A percentile compares a stretch with the other conserved stretches of the same genome.
phyloP scores from a whole-genome alignment of 768 basidiomycete species.

The Plicaturopsis crispa region DNA sequence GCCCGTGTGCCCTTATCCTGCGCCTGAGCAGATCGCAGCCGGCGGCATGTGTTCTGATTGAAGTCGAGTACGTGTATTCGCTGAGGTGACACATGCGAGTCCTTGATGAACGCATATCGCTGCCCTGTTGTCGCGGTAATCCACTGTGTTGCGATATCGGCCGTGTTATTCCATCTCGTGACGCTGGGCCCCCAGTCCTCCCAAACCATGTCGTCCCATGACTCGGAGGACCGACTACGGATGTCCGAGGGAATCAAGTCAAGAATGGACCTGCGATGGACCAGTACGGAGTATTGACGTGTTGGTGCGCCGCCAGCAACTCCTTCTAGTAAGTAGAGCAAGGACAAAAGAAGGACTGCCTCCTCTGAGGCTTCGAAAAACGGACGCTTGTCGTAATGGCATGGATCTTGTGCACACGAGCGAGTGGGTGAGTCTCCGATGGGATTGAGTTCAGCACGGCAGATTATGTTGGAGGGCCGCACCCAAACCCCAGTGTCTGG shows the following conservation, averaged over 20 bases:
- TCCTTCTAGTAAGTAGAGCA: neutral
- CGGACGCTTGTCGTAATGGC: neutral
- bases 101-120: conserved; percentile 5
- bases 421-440: neutral
- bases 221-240: neutral
- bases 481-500: neutral
- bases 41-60: conserved; percentile 5
- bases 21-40: no score
- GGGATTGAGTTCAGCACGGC: neutral
- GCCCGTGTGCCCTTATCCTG: no score
- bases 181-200: conserved; percentile 4
- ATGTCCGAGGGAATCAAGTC: neutral
- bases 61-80: conserved; percentile 3
- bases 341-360: neutral
- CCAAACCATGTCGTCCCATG: conserved; percentile 1
- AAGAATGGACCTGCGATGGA: neutral
- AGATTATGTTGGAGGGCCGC: neutral
- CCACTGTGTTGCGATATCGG: conserved; percentile 4
- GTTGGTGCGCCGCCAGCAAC: neutral
- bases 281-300: neutral
- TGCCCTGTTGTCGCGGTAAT: conserved; percentile 6
- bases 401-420: neutral
- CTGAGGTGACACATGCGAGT: conserved; percentile 4
- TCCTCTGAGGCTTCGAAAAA: neutral
- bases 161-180: conserved; percentile 4